Base-by-base conservation (phyloP, 495 filamentous ascomycete species). In the Hyaloscypha finlandica region DNA sequence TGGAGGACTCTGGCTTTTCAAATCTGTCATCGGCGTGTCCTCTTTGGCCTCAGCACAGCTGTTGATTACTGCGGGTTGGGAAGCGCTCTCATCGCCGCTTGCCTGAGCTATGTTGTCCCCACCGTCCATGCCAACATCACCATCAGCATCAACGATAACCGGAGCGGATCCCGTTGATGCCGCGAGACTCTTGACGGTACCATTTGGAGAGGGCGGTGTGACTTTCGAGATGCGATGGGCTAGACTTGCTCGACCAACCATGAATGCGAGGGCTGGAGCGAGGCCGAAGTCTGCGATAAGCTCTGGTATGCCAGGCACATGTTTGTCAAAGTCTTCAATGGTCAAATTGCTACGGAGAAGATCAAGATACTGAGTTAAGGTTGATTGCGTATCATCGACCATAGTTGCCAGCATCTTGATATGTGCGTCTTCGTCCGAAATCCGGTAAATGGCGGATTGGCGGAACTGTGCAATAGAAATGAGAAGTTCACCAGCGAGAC, bases 401-500 rank as follows among this genome's bases (percentile, higher is more conserved):
- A 97, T 85, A 64, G 91, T 90, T 8, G 91, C 90, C 16, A 97
- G 74, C 33, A 95, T 83, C 73, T 98, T 99, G 76, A 86, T 83
- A 69, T 92, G 91, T 2, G 89, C 87, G 29, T 87, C 84, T 33
- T 80, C 79, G 53, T 91, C 87, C 6, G 84, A 78, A 39, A 91
- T 79, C 20, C 85, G 86, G 76, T 87, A 94, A 37, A 95, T 85
- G 68, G 90, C 94, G 11, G 88, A 89, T 72, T 92, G 86, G 33
- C 92, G 85, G 73, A 97, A 91, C 70, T 96, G 93, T 2, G 94
- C 93, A 73, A 99, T 93, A 52, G 94, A 87, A 68, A 97, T 85
- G 29, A 98, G 84, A 8, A 97, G 81, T 66, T 90, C 88, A 16
- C 89, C 90, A 31, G 90, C 90, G 55, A 97, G 82, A 62, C 84